Base-by-base conservation (phyloP, 1,139 yeast species). In the Yamadazyma mexicana region DNA sequence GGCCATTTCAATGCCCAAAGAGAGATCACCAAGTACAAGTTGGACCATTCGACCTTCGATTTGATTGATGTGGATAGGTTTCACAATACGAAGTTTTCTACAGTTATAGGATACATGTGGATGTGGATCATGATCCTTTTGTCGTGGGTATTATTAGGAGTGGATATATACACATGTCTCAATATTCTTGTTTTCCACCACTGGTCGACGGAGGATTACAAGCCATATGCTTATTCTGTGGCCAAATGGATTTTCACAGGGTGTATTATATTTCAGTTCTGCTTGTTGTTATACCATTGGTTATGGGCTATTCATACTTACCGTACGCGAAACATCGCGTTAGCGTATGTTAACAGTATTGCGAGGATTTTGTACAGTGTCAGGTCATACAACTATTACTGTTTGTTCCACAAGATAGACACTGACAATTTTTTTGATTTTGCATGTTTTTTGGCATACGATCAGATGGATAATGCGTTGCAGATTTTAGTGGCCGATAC, bases 241-340 rank as follows among this genome's bases (percentile, higher is more conserved):
- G 77, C 94, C 39, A 81, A 86, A 56, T 85, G 95, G 89, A 68
- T 88, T 12, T 88, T 87, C 58, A 83, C 91, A 8, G 88, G 84
- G 1, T 88, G 96, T 58, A 88, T 88, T 45, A 73, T 88, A n/a
- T 76, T 87, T 43, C 83, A 92, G 17, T 69, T 86, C 40, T 63
- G 77, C 6, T 66, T 86, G 22, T 55, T 84, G 35, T 47, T 79
- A 1, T 79, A 79, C 59, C 86, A 82, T 43, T 69, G 78, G 61
- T 50, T 79, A 5, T 67, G 79, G 63, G 94, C 89, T 1, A 64
- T 78, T 22, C 70, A 74, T 37, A 73, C 83, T 14, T 80, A 72
- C 50, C 64, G 75, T 36, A 79, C 87, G 3, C 67, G 74, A 43
- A 83, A 82, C 58, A 83, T 88, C 37, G 85, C 92, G 3, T 63